These are phyloP conservation scores for Fraxinus dipetala DNA, from an alignment of 305 asterid genomes.

Conservation along the genomic window DNA sequence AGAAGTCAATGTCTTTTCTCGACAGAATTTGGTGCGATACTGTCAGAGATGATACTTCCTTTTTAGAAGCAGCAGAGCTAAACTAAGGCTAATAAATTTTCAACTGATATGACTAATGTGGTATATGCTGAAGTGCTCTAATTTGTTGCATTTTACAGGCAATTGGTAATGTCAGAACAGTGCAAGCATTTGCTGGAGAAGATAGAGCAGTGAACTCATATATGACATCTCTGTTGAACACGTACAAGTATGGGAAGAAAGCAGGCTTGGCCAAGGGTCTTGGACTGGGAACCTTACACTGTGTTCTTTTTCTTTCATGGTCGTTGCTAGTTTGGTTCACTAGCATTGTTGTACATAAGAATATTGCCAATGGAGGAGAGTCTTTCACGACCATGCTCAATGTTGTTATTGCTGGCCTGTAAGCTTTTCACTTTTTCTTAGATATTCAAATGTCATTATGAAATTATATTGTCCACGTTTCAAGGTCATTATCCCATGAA, in stretches of 20 bases:
- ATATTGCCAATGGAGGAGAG: slow-evolving; percentile 88
- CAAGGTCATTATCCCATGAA: not conserved
- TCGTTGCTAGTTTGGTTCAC: slow-evolving; percentile 98
- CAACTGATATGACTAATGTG: not conserved
- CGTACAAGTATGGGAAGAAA: slow-evolving; percentile 74
- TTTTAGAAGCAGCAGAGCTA: not conserved
- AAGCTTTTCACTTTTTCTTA: slow-evolving; percentile 27
- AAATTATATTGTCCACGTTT: not conserved
- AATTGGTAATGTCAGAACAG: slow-evolving; percentile 88
- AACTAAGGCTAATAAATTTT: not conserved
- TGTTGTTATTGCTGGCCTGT: slow-evolving; percentile 96
- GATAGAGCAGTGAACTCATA: slow-evolving; percentile 76
- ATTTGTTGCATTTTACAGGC: slow-evolving; percentile 41
- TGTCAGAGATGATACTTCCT: not conserved
- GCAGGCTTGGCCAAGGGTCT: slow-evolving; percentile 95
- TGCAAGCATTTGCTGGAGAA: slow-evolving; percentile 95
- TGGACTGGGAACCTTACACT: slow-evolving; percentile 87
- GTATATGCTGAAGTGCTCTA: not conserved
- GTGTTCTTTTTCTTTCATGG: slow-evolving; percentile 93
- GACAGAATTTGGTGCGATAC: not conserved
- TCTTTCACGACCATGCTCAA: slow-evolving; percentile 98
- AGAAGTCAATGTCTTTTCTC: not conserved
- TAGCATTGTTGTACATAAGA: slow-evolving; percentile 83
- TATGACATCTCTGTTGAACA: slow-evolving; percentile 52
- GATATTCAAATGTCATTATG: not conserved